These are phyloP conservation scores for Pseudocercospora vitis DNA, from an alignment of 2,329 filamentous ascomycete species.

Conservation along the genomic window DNA sequence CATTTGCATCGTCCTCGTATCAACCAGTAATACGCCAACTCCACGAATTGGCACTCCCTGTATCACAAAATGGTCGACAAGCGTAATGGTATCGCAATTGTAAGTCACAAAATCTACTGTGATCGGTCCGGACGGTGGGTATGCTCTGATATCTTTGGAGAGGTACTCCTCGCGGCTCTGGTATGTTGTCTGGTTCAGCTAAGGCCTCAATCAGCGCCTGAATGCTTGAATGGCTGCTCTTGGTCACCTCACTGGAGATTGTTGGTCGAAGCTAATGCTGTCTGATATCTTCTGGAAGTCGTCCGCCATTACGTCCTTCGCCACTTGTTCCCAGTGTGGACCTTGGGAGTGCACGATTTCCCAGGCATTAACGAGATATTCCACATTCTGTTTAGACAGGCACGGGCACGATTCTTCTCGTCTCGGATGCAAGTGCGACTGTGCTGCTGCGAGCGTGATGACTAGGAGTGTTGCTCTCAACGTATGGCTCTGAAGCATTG, in stretches of 20 bases:
- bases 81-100: neutral
- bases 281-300: neutral
- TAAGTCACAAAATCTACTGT: neutral
- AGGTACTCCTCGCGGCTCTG: neutral
- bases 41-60: neutral
- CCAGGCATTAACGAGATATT: neutral
- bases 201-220: neutral
- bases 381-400: neutral
- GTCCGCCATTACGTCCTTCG: neutral
- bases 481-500: neutral
- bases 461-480: neutral
- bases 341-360: neutral
- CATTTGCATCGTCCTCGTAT: neutral
- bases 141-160: neutral
- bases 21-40: neutral
- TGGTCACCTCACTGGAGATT: neutral
- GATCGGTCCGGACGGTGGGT: neutral
- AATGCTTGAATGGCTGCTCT: neutral
- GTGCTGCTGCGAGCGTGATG: neutral
- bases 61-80: constrained; percentile 2
- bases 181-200: neutral
- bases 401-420: neutral
- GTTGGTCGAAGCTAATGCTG: neutral
- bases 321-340: neutral
- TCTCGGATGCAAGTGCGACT: neutral